Evolutionary conservation across 805 yeast genomes (phyloP).

Genomic region (Ogataea trehalophila): DNA sequence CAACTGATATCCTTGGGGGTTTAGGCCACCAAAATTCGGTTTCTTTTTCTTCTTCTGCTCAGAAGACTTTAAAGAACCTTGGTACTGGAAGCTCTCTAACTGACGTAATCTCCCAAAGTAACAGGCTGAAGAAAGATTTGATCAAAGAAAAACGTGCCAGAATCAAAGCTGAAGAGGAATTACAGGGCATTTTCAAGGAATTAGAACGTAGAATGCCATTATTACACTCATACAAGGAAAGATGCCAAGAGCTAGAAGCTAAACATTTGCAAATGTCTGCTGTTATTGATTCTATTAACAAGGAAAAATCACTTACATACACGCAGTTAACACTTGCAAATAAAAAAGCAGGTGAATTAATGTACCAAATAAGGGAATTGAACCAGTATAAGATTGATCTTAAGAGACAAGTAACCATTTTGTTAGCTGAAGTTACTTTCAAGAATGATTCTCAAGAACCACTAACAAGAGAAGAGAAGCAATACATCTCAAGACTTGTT

Average conservation of each 20-base stretch:
- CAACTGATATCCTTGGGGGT: constrained; percentile 18
- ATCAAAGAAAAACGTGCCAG: constrained; percentile 68
- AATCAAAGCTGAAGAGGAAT: constrained; percentile 61
- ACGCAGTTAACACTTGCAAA: constrained; percentile 20
- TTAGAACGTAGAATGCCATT: constrained; percentile 76
- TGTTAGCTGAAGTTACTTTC: constrained; percentile 62
- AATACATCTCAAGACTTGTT: constrained; percentile 55
- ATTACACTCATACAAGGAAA: constrained; percentile 59
- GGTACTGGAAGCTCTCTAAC: constrained; percentile 55
- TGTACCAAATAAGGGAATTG: constrained; percentile 43
- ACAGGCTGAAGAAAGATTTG: constrained; percentile 59
- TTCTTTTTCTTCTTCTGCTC: constrained; percentile 52
- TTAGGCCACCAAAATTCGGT: constrained; percentile 16
- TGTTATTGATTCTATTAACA: constrained; percentile 48
- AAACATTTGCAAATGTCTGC: constrained; percentile 52
- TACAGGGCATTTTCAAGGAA: constrained; percentile 68
- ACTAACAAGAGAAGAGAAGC: constrained; percentile 57
- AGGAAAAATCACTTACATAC: constrained; percentile 32
- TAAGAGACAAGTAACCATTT: constrained; percentile 74
- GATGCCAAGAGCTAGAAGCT: constrained; percentile 50
- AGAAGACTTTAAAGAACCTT: constrained; percentile 40
- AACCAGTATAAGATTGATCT: constrained; percentile 63
- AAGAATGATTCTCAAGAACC: constrained; percentile 55
- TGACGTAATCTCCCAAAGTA: constrained; percentile 60
- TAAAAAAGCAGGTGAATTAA: constrained; percentile 36